phyloP scores from a whole-genome alignment of 257 asterid species.

The Solanum lycopersicoides region DNA sequence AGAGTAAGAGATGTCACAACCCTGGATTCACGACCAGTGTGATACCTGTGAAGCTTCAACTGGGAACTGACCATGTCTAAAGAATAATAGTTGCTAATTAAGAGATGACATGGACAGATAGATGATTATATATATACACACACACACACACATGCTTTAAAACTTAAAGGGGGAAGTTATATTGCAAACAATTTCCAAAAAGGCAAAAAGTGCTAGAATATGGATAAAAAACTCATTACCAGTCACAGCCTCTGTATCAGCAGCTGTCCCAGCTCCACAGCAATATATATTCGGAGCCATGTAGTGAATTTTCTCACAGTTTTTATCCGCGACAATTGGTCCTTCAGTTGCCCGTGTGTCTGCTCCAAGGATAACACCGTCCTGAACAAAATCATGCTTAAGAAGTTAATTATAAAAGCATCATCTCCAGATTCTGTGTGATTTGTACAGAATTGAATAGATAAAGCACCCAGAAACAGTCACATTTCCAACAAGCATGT shows the following conservation, averaged over 20 bases:
- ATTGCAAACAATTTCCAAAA: neutral
- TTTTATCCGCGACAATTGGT: constrained; percentile 98
- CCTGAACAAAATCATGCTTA: constrained; percentile 36
- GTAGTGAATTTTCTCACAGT: constrained; percentile 92
- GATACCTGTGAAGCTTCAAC: constrained; percentile 76
- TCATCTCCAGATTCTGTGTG: neutral
- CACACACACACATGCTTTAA: neutral
- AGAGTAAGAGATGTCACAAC: constrained; percentile 86
- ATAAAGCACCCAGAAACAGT: neutral
- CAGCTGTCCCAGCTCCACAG: constrained; percentile 94
- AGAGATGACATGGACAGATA: neutral
- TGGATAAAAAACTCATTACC: constrained; percentile 25
- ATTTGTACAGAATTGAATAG: neutral
- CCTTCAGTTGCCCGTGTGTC: constrained; percentile 98
- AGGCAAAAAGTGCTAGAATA: neutral
- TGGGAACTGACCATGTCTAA: constrained; percentile 96
- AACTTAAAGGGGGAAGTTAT: neutral
- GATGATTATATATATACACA: neutral
- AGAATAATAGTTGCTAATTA: neutral
- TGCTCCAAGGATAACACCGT: constrained; percentile 97
- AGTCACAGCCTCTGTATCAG: constrained; percentile 93
- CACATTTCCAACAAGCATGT: neutral
- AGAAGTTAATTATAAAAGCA: neutral
- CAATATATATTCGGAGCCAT: constrained; percentile 83
- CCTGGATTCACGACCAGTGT: constrained; percentile 91